Base-by-base conservation (phyloP, 176 grass and related monocot species). In the Oryza brachyantha region DNA sequence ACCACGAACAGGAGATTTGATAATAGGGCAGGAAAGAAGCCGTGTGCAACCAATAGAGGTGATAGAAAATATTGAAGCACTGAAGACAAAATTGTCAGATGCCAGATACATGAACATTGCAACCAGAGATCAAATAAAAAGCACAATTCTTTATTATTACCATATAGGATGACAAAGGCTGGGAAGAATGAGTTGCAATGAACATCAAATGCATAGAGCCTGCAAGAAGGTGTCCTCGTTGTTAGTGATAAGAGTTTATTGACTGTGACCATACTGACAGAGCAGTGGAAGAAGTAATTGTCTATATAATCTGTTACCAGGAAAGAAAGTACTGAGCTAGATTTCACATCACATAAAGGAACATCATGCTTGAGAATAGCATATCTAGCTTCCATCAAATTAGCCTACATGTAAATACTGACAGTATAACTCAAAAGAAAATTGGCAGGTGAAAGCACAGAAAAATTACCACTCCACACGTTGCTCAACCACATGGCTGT, bases 141-240 rank as follows among this genome's bases (percentile, higher is more conserved):
- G 36, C 34, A 69, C 13, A 22, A 77, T 21, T 35, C 2, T 8
- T 77, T 11, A 9, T 46, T 46, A 78, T 88, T 98, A 98, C 96
- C 96, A 50, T 95, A 95, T 72, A 98, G 92, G 74, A 98, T 82
- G 71, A 98, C 81, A 60, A 98, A 95, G 70, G 81, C 85, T 81
- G 96, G 96, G 86, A 98, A 98, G 88, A 98, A 98, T 7, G 96
- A 98, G 81, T 95, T 98, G 84, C 92, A 98, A 70, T 98, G 96
- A 79, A 95, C 96, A 85, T 98, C 96, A 66, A 98, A 95, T 73
- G 96, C 90, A 89, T 98, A 98, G 1, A 98, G 84, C 96, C 96
- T 98, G 85, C 66, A 87, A 83, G 19, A 7, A 29, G 59, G 29
- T 66, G 13, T 36, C 13, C 27, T 8, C 21, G 25, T 43, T 25